phyloP scores from a whole-genome alignment of 371 early-diverging fungal species.

The Mortierella polycephala region DNA sequence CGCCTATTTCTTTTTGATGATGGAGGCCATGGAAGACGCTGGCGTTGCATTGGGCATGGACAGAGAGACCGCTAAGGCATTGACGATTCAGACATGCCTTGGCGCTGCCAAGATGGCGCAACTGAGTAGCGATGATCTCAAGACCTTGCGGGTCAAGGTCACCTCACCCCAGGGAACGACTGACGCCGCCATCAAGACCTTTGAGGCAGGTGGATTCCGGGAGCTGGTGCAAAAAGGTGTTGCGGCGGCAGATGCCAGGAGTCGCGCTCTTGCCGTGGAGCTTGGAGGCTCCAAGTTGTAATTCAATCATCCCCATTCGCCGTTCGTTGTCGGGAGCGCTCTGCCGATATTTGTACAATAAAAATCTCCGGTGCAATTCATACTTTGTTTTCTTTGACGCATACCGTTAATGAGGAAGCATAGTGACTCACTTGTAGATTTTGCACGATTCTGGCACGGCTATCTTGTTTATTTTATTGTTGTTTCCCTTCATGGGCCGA shows the following conservation, averaged over 20 bases:
- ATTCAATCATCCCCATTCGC: background rate
- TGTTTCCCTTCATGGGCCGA: background rate
- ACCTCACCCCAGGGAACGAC: constrained; percentile 96
- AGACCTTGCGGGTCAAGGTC: constrained; percentile 84
- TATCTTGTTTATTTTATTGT: background rate
- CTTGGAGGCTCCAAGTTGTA: constrained; percentile 63
- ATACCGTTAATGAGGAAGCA: background rate
- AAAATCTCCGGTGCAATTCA: constrained; percentile 14
- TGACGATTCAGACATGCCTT: constrained; percentile 89
- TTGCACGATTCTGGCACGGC: background rate
- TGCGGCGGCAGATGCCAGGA: constrained; percentile 73
- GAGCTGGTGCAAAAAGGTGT: constrained; percentile 71
- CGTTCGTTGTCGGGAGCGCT: background rate
- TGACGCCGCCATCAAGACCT: constrained; percentile 84
- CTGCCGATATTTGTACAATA: constrained; percentile 1
- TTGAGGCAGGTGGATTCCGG: constrained; percentile 73
- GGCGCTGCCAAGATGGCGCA: constrained; percentile 92
- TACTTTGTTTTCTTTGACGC: background rate
- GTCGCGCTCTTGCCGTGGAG: constrained; percentile 76
- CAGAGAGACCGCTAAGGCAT: constrained; percentile 75
- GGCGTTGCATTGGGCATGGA: constrained; percentile 84
- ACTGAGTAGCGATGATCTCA: constrained; percentile 74
- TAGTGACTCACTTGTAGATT: background rate
- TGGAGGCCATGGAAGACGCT: constrained; percentile 91
- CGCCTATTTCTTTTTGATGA: constrained; percentile 93